phyloP scores from a whole-genome alignment of 768 basidiomycete species.

The Naematelia aurantialba region DNA sequence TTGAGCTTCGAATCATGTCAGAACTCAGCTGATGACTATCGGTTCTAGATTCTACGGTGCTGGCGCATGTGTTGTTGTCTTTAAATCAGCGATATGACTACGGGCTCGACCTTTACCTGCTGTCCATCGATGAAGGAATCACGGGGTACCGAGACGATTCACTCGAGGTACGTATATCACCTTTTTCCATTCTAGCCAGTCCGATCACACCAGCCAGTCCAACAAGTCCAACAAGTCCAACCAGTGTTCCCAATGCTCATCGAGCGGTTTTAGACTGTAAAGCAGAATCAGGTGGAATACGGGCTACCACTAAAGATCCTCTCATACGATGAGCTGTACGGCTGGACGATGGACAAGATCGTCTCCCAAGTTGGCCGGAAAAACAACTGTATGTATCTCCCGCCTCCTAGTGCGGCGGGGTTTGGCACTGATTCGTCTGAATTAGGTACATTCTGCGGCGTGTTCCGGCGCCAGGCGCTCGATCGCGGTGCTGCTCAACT shows the following conservation, averaged over 20 bases:
- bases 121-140: constrained; percentile 98
- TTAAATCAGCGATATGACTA: constrained; percentile 92
- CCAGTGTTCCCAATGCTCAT: neutral
- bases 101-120: constrained; percentile 79
- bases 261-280: constrained; percentile 96
- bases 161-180: constrained; percentile 66
- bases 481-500: constrained; percentile 88
- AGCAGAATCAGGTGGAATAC: constrained; percentile 93
- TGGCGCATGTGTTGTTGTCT: constrained; percentile 94
- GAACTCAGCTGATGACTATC: neutral
- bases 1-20: too few species aligned
- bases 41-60: constrained; percentile 82
- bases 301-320: constrained; percentile 92
- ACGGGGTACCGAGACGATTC: constrained; percentile 98
- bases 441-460: constrained; percentile 85
- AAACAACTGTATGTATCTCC: constrained; percentile 69
- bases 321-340: constrained; percentile 92
- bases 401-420: neutral
- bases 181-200: too few species aligned
- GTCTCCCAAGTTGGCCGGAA: constrained; percentile 92
- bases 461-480: constrained; percentile 91
- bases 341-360: constrained; percentile 98
- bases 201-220: too few species aligned
- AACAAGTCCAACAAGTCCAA: too few species aligned
- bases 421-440: neutral